phyloP scores from a whole-genome alignment of 2,329 filamentous ascomycete genomes.

The Colletotrichum sp. region DNA sequence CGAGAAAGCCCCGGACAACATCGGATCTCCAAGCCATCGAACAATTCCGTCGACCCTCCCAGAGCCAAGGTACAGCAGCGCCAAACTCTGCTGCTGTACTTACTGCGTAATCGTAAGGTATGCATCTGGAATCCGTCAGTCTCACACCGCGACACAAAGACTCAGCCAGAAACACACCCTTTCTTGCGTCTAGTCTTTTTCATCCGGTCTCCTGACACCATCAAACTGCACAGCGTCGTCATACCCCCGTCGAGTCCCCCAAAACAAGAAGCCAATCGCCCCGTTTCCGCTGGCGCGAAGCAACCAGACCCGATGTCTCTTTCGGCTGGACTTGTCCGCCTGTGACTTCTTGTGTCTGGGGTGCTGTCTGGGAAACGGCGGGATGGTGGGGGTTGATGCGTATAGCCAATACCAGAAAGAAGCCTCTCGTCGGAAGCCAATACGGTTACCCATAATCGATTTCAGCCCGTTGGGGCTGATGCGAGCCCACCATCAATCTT shows the following conservation, averaged over 20 bases:
- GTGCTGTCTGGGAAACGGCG: not conserved
- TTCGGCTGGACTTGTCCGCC: constrained; percentile 1
- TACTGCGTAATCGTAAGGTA: not conserved
- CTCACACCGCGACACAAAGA: not conserved
- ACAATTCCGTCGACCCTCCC: not conserved
- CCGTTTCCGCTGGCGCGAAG: not conserved
- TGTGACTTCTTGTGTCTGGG: not conserved
- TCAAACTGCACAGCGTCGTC: not conserved
- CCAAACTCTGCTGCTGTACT: not conserved
- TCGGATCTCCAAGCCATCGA: not conserved
- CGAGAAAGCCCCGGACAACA: not conserved
- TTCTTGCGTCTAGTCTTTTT: not conserved
- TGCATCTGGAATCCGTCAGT: not conserved
- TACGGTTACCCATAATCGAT: not conserved
- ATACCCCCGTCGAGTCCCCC: not conserved
- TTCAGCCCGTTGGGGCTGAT: not conserved
- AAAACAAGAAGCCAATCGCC: not conserved
- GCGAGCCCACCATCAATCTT: not conserved
- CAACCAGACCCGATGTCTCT: not conserved
- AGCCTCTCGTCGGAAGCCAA: not conserved
- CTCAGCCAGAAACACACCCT: not conserved
- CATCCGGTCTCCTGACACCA: constrained; percentile 4
- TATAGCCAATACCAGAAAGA: not conserved
- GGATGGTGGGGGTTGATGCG: not conserved
- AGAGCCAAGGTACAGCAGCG: not conserved